These are phyloP conservation scores for Podaxis sp. DNA, from an alignment of 768 basidiomycete genomes.

Conservation along the genomic window DNA sequence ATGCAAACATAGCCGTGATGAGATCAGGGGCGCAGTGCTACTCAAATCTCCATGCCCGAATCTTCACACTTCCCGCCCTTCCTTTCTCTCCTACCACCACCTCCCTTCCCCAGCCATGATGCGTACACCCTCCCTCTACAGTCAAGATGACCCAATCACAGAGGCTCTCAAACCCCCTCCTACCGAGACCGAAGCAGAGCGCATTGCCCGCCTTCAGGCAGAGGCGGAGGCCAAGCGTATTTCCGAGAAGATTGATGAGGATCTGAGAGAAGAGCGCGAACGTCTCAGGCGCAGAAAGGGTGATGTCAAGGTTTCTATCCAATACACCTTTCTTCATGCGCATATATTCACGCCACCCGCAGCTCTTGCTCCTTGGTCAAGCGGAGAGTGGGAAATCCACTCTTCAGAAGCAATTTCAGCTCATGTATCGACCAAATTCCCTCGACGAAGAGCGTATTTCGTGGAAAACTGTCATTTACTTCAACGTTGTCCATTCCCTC, in stretches of 20 bases:
- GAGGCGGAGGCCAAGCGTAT: slow-evolving; percentile 77
- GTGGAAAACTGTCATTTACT: slow-evolving; percentile 75
- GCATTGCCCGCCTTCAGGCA: slow-evolving; percentile 53
- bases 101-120: slow-evolving; percentile 30
- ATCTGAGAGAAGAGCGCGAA: slow-evolving; percentile 70
- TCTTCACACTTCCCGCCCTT: slow-evolving; percentile 17
- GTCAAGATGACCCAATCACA: slow-evolving; percentile 75
- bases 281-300: slow-evolving; percentile 61
- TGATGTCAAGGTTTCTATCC: slow-evolving; percentile 62
- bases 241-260: slow-evolving; percentile 82
- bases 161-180: slow-evolving; percentile 63
- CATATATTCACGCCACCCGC: slow-evolving; percentile 35
- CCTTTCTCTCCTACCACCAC: slow-evolving; percentile 31
- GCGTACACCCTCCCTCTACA: slow-evolving; percentile 72
- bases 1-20: slow-evolving; percentile 17
- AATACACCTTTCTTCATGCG: slow-evolving; percentile 20
- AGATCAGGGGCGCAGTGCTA: slow-evolving; percentile 8
- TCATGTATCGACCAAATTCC: slow-evolving; percentile 75
- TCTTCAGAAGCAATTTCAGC: slow-evolving; percentile 76
- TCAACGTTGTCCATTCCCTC: slow-evolving; percentile 72
- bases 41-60: slow-evolving; percentile 6
- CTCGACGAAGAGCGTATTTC: slow-evolving; percentile 68
- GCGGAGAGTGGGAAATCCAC: slow-evolving; percentile 80
- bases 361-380: slow-evolving; percentile 77
- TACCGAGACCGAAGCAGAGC: slow-evolving; percentile 66